These are phyloP conservation scores for Wickerhamiella brachini DNA, from an alignment of 805 yeast species.

Conservation along the genomic window DNA sequence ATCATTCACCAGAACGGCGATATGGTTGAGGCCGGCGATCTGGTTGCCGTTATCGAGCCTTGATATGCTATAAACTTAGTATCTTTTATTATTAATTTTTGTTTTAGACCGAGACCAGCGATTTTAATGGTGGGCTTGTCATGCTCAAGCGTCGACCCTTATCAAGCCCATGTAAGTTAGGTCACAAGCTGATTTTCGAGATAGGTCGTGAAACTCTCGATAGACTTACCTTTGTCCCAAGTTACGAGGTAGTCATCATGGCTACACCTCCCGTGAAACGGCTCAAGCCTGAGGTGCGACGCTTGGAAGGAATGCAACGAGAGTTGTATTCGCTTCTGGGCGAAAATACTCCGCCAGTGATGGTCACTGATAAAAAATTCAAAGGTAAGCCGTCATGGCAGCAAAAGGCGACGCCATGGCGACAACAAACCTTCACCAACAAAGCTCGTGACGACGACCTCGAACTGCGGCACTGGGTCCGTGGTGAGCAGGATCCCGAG, in stretches of 20 bases:
- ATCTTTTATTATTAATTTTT: too few species aligned
- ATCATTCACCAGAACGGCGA: constrained; percentile 71
- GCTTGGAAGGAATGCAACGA: constrained; percentile 61
- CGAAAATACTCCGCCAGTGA: constrained; percentile 77
- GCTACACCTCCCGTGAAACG: constrained; percentile 39
- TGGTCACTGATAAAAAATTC: constrained; percentile 39
- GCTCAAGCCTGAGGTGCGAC: constrained; percentile 21
- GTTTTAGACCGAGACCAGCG: too few species aligned
- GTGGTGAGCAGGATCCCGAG: constrained; percentile 42
- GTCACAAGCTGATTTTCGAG: too few species aligned
- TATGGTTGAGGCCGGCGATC: constrained; percentile 93
- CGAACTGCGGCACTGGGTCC: constrained; percentile 71
- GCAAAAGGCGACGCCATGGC: constrained; percentile 74
- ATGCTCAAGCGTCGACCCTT: too few species aligned
- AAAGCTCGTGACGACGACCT: constrained; percentile 39
- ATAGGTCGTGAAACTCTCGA: too few species aligned
- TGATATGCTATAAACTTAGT: too few species aligned
- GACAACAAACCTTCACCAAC: constrained; percentile 45
- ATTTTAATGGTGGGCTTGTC: too few species aligned
- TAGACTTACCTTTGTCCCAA: too few species aligned
- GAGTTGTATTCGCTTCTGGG: constrained; percentile 83
- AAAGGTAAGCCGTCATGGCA: constrained; percentile 50
- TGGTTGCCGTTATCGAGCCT: constrained; percentile 67
- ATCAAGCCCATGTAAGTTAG: too few species aligned
- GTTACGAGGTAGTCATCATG: constrained; percentile 21